Percentiles rank a stretch among this genome's conserved stretches.
These are phyloP conservation scores for Amphichorda felina DNA, from an alignment of 2,329 filamentous ascomycete genomes.

Conservation along the genomic window DNA sequence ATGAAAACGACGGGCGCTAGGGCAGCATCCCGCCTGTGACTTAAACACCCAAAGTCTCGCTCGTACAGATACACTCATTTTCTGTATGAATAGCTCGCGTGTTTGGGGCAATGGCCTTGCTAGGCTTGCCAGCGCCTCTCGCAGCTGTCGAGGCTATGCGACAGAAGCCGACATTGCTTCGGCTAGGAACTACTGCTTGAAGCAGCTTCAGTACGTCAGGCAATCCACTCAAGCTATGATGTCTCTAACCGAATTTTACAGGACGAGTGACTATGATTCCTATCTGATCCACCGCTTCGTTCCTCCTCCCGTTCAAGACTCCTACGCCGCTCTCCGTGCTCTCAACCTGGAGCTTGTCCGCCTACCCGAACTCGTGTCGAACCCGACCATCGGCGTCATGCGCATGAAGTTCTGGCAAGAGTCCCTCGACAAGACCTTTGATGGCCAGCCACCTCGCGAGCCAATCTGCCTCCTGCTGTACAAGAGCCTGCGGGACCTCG, in stretches of 20 bases:
- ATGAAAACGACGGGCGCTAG: neutral
- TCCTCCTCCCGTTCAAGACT: constrained; percentile 59
- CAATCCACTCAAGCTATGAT: constrained; percentile 1
- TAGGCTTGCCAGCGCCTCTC: constrained; percentile 16
- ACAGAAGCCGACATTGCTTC: constrained; percentile 39
- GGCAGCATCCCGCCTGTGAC: neutral
- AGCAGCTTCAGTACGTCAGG: constrained; percentile 34
- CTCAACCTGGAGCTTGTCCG: constrained; percentile 88
- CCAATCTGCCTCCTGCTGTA: constrained; percentile 80
- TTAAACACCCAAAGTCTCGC: neutral
- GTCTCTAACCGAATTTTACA: constrained; percentile 21
- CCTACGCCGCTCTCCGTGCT: constrained; percentile 81
- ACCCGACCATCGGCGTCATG: constrained; percentile 74
- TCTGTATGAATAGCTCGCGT: constrained; percentile 25
- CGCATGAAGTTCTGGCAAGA: constrained; percentile 95
- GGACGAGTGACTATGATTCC: constrained; percentile 81
- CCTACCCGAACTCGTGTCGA: constrained; percentile 82
- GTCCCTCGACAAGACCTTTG: constrained; percentile 64
- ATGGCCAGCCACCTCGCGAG: constrained; percentile 72
- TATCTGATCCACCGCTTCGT: constrained; percentile 80
- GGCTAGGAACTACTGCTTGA: constrained; percentile 40
- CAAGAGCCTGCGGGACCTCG: constrained; percentile 54
- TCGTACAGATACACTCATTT: neutral
- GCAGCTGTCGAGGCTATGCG: constrained; percentile 27
- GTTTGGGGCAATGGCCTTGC: constrained; percentile 23